Conservation (phyloP, 768 basidiomycete genomes). For the Chlorophyllum brunneum region DNA sequence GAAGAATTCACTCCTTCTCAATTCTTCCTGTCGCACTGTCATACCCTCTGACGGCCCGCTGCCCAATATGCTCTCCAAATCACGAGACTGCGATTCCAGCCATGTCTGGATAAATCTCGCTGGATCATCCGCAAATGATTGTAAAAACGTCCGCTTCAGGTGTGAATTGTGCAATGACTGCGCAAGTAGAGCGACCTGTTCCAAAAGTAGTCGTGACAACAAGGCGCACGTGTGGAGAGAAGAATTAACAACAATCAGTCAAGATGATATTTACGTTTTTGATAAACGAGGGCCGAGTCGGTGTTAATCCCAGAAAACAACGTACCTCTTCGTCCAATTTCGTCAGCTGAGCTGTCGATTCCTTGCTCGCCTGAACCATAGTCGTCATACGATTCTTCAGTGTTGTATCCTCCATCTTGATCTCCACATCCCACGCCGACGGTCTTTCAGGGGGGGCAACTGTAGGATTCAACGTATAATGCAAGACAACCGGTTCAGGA, state of each 20-base stretch:
- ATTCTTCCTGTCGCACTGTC: constrained; percentile 82
- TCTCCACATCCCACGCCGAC: constrained; percentile 82
- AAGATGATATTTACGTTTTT: not conserved
- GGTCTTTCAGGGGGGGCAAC: constrained; percentile 63
- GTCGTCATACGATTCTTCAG: constrained; percentile 74
- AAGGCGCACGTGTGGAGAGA: not conserved
- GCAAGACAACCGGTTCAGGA: constrained; percentile 77
- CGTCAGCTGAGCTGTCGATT: constrained; percentile 59
- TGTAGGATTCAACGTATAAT: constrained; percentile 69
- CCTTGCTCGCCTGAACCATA: constrained; percentile 66
- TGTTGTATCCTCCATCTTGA: constrained; percentile 79
- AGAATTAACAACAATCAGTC: not conserved
- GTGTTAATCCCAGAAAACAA: not conserved
- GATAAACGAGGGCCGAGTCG: not conserved
- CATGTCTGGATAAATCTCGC: constrained; percentile 82
- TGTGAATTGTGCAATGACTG: constrained; percentile 87
- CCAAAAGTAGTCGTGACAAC: not conserved
- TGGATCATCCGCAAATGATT: constrained; percentile 77
- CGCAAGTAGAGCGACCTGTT: constrained; percentile 74
- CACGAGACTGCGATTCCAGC: constrained; percentile 89
- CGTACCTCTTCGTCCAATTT: constrained; percentile 89
- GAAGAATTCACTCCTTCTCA: constrained; percentile 89
- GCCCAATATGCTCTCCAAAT: constrained; percentile 86
- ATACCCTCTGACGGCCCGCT: constrained; percentile 79
- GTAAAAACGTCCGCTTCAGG: constrained; percentile 82